These are phyloP conservation scores for Pseudoturritis turrita DNA, from an alignment of 345 rosid genomes.

Conservation along the genomic window DNA sequence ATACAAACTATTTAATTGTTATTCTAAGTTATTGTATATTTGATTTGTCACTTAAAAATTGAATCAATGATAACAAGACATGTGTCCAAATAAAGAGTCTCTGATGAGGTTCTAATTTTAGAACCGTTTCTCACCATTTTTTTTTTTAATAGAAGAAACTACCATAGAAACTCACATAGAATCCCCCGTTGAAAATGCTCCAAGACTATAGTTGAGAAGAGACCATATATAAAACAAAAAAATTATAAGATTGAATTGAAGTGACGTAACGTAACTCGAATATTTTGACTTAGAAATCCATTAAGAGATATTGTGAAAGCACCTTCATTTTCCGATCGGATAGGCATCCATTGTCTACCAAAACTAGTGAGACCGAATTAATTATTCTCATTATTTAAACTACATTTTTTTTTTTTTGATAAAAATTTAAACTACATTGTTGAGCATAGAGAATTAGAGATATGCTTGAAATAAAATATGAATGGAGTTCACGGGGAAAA, in stretches of 20 bases:
- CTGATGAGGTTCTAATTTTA: too few species aligned
- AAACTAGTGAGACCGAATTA: background rate
- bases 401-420: too few species aligned
- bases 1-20: too few species aligned
- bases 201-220: background rate
- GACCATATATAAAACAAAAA: background rate
- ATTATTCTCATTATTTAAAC: background rate
- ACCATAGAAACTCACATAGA: too few species aligned
- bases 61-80: too few species aligned
- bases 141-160: too few species aligned
- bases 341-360: background rate
- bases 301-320: background rate
- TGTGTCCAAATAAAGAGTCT: too few species aligned
- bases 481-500: background rate
- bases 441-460: background rate
- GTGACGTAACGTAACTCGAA: conserved; percentile 7
- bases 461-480: background rate
- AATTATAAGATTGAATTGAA: background rate
- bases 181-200: too few species aligned
- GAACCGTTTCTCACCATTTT: too few species aligned
- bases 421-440: background rate
- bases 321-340: background rate
- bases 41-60: too few species aligned
- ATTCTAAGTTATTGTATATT: too few species aligned
- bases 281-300: background rate